These are phyloP conservation scores for Lunularia cruciata DNA, from an alignment of 225 moss, liverwort and hornwort species.

Conservation along the genomic window DNA sequence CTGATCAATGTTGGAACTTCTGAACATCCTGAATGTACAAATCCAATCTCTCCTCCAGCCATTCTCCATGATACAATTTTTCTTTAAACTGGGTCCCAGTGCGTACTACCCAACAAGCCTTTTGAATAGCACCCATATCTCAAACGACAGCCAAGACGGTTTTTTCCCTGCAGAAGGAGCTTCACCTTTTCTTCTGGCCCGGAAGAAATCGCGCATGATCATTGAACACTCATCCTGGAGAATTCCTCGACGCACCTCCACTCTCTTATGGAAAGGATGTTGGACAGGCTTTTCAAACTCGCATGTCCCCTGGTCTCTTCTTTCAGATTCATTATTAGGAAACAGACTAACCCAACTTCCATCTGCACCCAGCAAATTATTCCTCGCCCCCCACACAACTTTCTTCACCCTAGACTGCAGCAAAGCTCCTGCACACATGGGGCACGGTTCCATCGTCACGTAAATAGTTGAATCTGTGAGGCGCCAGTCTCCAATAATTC, in stretches of 20 bases:
- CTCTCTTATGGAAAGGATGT: constrained; percentile 40
- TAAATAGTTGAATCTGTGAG: constrained; percentile 77
- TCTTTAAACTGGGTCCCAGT: too few species aligned
- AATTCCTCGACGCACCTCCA: constrained; percentile 33
- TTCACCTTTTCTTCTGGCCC: constrained; percentile 25
- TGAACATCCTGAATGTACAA: too few species aligned
- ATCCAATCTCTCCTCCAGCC: too few species aligned
- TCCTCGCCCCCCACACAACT: constrained; percentile 88
- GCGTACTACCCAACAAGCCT: constrained; percentile 13
- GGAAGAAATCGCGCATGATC: constrained; percentile 37
- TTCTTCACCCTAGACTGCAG: constrained; percentile 83
- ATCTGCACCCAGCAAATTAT: constrained; percentile 84
- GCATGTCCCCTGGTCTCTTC: neutral
- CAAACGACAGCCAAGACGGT: constrained; percentile 31
- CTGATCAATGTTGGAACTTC: too few species aligned
- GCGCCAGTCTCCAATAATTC: constrained; percentile 67
- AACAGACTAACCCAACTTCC: constrained; percentile 88
- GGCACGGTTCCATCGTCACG: constrained; percentile 91
- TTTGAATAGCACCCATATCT: constrained; percentile 29
- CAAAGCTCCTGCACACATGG: constrained; percentile 97
- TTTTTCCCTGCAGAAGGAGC: constrained; percentile 14
- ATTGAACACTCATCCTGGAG: constrained; percentile 31
- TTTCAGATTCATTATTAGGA: constrained; percentile 9
- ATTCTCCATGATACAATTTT: too few species aligned
- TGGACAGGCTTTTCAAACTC: neutral